Base-by-base conservation (phyloP, 2,329 filamentous ascomycete species). In the Fusarium sp. region DNA sequence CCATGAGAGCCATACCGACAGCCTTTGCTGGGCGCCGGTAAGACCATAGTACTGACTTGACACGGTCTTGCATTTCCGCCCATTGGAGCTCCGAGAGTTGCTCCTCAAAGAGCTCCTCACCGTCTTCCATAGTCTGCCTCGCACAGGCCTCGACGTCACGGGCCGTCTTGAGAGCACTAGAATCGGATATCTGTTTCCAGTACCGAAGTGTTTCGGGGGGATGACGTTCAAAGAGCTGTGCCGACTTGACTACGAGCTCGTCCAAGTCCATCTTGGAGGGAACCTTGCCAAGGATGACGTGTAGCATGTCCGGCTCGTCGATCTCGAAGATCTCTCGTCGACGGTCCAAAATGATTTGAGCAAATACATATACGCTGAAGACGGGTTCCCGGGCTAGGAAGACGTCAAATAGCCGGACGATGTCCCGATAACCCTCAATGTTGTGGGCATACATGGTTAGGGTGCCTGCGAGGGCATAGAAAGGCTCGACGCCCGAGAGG, bases 371-470 rank as follows among this genome's bases (percentile, higher is more conserved):
- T 61, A 98, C 89, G 20, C 92, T 92, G 78, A 98, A 94, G 42
- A 93, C 92, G n/a, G 95, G 94, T 81, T 97, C 94, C 57, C 90
- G 90, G 4, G 96, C 94, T 6, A 99, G 87, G 56, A 99, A 88
- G 63, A 96, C 95, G 83, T 99, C 96, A 81, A 98, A 99, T 1
- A 99, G 85, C 27, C 96, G 91, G 36, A 95, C 90, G 79, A 99
- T 98, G 75, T 96, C 93, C 71, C 90, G 90, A 80, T 98, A 98
- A 46, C 92, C 91, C 82, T 96, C 92, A 70, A 99, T 95, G 81
- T 98, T 96, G 83, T 99, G 96, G 20, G 96, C 95, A 82, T 98
- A 99, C 85, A 99, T 92, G 36, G 97, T 99, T 49, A 99, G 88
- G 0, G 95, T 98, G 56, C 94, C 95, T n/a, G 94, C 92, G 6